phyloP scores from a whole-genome alignment of 2,329 filamentous ascomycete genomes.

The Coleophoma cylindrospora region DNA sequence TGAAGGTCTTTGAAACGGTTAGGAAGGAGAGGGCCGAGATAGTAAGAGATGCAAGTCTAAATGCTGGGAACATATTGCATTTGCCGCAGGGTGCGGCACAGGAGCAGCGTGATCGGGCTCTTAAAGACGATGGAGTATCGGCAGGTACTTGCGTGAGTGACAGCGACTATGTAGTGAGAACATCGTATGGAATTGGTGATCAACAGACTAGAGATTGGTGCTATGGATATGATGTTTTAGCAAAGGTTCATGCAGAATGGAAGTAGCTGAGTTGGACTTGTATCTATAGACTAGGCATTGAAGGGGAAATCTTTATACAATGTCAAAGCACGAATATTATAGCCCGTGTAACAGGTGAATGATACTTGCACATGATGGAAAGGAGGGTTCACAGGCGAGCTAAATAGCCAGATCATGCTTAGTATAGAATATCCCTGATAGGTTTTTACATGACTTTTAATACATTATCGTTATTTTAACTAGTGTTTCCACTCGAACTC shows the following conservation, averaged over 20 bases:
- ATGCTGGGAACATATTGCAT: neutral
- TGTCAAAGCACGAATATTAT: too few species aligned
- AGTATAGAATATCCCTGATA: too few species aligned
- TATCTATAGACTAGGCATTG: too few species aligned
- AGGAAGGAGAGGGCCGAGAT: neutral
- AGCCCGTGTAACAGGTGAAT: too few species aligned
- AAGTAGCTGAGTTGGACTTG: neutral
- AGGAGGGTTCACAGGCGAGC: too few species aligned
- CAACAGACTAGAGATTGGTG: neutral
- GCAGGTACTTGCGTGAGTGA: neutral
- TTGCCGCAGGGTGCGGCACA: neutral
- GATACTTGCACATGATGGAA: too few species aligned
- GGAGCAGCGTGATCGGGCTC: neutral
- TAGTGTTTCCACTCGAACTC: too few species aligned
- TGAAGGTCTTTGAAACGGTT: neutral
- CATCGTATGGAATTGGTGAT: constrained; percentile 1
- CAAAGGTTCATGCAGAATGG: neutral
- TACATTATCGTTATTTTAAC: too few species aligned
- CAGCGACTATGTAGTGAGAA: neutral
- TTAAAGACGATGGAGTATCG: neutral
- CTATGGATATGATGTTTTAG: constrained; percentile 1
- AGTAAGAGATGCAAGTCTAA: neutral
- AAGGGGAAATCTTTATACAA: too few species aligned
- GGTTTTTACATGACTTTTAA: too few species aligned
- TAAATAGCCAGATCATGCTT: too few species aligned